Percentiles rank a stretch among this genome's conserved stretches.
Conservation (phyloP, 495 filamentous ascomycete species). For the Bacidia gigantensis region DNA sequence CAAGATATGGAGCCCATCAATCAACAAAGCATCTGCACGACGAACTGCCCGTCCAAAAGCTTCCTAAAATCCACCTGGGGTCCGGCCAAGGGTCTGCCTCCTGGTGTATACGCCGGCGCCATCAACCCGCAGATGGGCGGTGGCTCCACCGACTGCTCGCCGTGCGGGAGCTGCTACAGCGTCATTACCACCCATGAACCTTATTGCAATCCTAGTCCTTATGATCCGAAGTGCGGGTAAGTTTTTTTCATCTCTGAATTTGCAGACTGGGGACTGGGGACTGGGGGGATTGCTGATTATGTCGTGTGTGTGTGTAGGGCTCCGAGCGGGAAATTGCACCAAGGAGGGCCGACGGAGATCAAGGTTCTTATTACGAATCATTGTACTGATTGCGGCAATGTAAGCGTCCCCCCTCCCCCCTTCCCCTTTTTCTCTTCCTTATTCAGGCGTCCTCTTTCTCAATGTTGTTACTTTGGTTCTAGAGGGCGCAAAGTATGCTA, state of each 20-base stretch:
- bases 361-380: slow-evolving; percentile 14
- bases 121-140: slow-evolving; percentile 5
- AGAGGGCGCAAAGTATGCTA: too few species aligned
- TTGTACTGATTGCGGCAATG: slow-evolving; percentile 8
- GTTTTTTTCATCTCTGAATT: background rate
- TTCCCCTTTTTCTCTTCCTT: too few species aligned
- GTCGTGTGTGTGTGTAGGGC: background rate
- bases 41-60: background rate
- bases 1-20: slow-evolving; percentile 9
- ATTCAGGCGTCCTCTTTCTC: too few species aligned
- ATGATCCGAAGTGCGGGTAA: slow-evolving; percentile 1
- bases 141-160: slow-evolving; percentile 5
- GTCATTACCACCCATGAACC: slow-evolving; percentile 9
- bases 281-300: too few species aligned
- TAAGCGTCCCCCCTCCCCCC: too few species aligned
- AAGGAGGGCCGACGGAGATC: slow-evolving; percentile 7
- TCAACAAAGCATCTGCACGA: slow-evolving; percentile 13
- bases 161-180: slow-evolving; percentile 14
- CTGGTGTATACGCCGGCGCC: slow-evolving; percentile 10
- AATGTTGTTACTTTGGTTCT: too few species aligned
- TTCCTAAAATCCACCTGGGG: background rate
- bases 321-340: background rate
- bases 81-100: background rate
- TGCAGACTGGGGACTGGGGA: too few species aligned
- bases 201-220: slow-evolving; percentile 4